Base-by-base conservation (phyloP, 169 alveolate genomes). In the Toxoplasma gondii region DNA sequence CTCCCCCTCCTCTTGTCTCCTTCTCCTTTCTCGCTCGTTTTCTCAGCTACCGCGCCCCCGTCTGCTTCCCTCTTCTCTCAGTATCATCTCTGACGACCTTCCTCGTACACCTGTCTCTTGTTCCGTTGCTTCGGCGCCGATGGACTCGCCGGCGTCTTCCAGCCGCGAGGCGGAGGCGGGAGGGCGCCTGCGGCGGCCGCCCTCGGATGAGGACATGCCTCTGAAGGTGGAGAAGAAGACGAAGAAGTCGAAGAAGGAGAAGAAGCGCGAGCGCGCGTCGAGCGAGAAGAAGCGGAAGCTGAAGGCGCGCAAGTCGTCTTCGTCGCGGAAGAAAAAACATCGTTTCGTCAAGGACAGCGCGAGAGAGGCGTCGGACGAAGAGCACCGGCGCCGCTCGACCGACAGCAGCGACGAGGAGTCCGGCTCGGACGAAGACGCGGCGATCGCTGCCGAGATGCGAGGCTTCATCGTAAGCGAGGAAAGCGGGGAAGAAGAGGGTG, bases 381-480 rank as follows among this genome's bases (percentile, higher is more conserved):
- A 88, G 87, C 92, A 38, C 58, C 92, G 64, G 49, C 81, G 82
- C 31, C 58, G 53, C 49, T n/a, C 54, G 38, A 5, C 64, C 41
- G 93, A 41, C 74, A 88, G 88, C 84, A 36, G 53, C 70, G 92
- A 86, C 1, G 81, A 54, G 67, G 92, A 70, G 19, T 74, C 74
- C 24, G 49, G 19, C 41, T 74, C 74, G 67, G 94, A 91, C 29
- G 94, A 91, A 27, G 94, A 91, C 38, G 94, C 69, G 41, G 74
- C 36, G 54, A 39, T 91, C 44, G 54, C 88, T 43, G 90, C 70
- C 34, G 94, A 91, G 34, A 91, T 91, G 94, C 41, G 36, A 17
- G 94, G 94, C 2, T 91, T 91, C 64, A 91, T 91, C 34, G 94
- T 91, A 0, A 67, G 88, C 64, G 94, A 91, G 36, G 94, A 81